These are phyloP conservation scores for Boechera retrofracta DNA, from an alignment of 345 rosid genomes.

Conservation along the genomic window DNA sequence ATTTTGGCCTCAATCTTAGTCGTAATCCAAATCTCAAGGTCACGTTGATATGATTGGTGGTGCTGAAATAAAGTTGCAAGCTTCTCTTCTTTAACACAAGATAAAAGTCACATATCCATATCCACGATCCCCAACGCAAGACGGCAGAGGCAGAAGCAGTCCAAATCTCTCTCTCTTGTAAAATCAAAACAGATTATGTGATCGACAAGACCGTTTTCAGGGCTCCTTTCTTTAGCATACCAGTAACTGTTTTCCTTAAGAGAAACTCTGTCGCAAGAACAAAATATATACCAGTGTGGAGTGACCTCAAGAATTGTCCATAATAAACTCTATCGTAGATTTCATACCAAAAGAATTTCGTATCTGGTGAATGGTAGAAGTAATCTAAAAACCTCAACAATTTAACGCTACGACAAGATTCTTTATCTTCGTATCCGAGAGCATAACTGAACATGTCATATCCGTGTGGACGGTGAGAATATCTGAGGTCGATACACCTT, in stretches of 20 bases:
- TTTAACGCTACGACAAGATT: not conserved
- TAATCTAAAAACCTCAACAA: too few species aligned
- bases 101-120: not conserved
- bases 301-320: not conserved
- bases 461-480: fast-evolving
- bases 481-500: not conserved
- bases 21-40: too few species aligned
- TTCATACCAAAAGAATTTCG: not conserved
- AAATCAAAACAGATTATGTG: not conserved
- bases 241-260: not conserved
- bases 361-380: too few species aligned
- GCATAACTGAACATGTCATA: not conserved
- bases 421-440: not conserved
- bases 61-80: too few species aligned
- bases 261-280: not conserved
- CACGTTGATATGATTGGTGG: too few species aligned
- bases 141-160: not conserved
- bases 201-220: not conserved
- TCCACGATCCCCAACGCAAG: not conserved
- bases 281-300: not conserved
- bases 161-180: not conserved
- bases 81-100: not conserved
- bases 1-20: too few species aligned
- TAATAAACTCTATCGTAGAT: not conserved
- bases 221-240: not conserved